A percentile compares a stretch with the other conserved stretches of the same genome.
phyloP scores from a whole-genome alignment of 495 filamentous ascomycete genomes.

The Parachaetomium inaequale region DNA sequence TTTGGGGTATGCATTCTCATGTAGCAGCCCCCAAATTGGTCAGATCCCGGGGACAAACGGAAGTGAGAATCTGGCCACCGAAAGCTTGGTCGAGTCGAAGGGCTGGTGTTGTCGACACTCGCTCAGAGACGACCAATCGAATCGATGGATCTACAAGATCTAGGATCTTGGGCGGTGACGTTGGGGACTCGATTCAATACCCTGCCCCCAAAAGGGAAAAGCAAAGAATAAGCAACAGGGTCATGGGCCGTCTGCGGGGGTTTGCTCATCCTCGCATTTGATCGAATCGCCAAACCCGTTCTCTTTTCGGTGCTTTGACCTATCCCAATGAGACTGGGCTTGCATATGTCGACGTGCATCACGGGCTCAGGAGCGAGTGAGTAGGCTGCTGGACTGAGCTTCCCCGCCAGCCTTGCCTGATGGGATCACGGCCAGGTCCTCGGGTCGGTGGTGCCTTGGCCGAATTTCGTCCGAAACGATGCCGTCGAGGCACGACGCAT shows the following conservation, averaged over 20 bases:
- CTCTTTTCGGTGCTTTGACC: neutral
- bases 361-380: neutral
- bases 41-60: neutral
- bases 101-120: neutral
- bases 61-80: neutral
- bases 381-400: neutral
- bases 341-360: slow-evolving; percentile 7
- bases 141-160: neutral
- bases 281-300: neutral
- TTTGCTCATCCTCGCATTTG: neutral
- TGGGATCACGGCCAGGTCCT: neutral
- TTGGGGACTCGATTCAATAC: neutral
- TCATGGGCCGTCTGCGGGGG: neutral
- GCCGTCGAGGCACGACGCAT: neutral
- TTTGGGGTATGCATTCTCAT: too few relatives aligned
- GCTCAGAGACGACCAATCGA: neutral
- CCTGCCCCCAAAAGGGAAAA: slow-evolving; percentile 4
- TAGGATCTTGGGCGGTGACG: neutral
- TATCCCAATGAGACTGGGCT: neutral
- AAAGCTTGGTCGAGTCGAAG: neutral
- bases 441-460: neutral
- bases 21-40: too few relatives aligned
- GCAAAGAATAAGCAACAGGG: slow-evolving; percentile 14
- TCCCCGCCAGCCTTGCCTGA: neutral
- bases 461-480: neutral